Percentiles rank a stretch among this genome's conserved stretches.
Evolutionary conservation across 495 filamentous ascomycete species (phyloP).

Genomic region (Platismatia glauca): DNA sequence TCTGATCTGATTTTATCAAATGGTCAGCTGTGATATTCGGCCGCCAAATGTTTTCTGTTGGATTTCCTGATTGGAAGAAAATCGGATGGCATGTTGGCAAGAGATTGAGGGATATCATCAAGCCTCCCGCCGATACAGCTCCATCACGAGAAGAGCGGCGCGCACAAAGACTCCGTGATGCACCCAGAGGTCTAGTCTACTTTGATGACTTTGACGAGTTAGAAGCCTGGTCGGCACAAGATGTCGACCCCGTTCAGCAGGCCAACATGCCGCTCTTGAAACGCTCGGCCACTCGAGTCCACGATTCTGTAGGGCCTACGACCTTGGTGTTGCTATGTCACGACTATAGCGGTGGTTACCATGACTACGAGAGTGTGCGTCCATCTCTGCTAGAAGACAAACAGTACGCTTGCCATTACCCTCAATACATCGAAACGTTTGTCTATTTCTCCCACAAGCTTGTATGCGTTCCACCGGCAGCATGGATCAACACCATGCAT

Average conservation of each 20-base stretch:
- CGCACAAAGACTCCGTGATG: conserved; percentile 11
- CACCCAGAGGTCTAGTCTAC: conserved; percentile 29
- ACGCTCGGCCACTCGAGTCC: conserved; percentile 15
- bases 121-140: conserved; percentile 7
- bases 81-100: conserved; percentile 11
- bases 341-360: conserved; percentile 39
- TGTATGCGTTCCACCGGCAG: conserved; percentile 34
- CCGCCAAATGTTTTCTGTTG: not conserved
- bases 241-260: conserved; percentile 31
- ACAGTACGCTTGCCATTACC: conserved; percentile 32
- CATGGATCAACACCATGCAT: conserved; percentile 39
- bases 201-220: conserved; percentile 32
- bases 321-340: conserved; percentile 32
- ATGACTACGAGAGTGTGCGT: conserved; percentile 31
- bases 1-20: not conserved
- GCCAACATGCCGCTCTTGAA: conserved; percentile 34
- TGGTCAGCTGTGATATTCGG: not conserved
- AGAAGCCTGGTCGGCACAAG: conserved; percentile 28
- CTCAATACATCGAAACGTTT: conserved; percentile 35
- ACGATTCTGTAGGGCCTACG: conserved; percentile 12
- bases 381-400: conserved; percentile 21
- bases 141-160: conserved; percentile 7
- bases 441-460: conserved; percentile 41
- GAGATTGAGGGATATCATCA: conserved; percentile 6
- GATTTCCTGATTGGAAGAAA: conserved; percentile 11